These are phyloP conservation scores for Coniochaeta ligniaria DNA, from an alignment of 2,329 filamentous ascomycete species.

Conservation along the genomic window DNA sequence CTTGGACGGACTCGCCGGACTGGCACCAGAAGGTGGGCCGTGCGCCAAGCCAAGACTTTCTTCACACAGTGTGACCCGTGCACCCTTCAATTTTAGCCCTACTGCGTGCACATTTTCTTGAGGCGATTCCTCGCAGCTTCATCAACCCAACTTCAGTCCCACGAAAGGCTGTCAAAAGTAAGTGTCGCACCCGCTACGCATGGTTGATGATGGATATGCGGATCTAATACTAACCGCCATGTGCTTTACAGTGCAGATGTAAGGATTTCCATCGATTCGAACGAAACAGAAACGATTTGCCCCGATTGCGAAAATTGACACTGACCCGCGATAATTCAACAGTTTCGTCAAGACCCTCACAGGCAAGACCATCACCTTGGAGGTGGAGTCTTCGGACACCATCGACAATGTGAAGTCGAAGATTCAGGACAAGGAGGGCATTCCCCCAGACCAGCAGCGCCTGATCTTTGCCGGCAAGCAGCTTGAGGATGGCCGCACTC, in stretches of 20 bases:
- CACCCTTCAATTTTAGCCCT: slow-evolving; percentile 1
- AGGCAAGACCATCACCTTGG: slow-evolving; percentile 99
- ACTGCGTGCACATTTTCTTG: slow-evolving; percentile 1
- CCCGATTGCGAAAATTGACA: neutral
- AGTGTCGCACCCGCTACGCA: slow-evolving; percentile 25
- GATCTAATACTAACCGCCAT: slow-evolving; percentile 13
- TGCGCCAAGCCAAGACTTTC: neutral
- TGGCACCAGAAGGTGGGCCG: neutral
- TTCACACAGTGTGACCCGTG: neutral
- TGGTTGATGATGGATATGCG: neutral
- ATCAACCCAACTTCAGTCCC: slow-evolving; percentile 26
- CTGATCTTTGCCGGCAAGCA: slow-evolving; percentile 99
- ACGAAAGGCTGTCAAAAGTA: slow-evolving; percentile 52
- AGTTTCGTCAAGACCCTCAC: slow-evolving; percentile 99
- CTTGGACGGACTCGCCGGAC: no score
- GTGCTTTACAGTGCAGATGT: slow-evolving; percentile 74
- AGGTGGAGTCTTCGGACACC: slow-evolving; percentile 98
- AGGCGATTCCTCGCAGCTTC: slow-evolving; percentile 29
- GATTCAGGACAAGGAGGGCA: slow-evolving; percentile 99
- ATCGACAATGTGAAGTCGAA: slow-evolving; percentile 99
- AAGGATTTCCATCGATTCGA: slow-evolving; percentile 33
- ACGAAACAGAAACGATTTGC: slow-evolving; percentile 3
- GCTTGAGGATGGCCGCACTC: slow-evolving; percentile 94
- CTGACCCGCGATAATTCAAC: slow-evolving; percentile 17
- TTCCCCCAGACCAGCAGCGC: slow-evolving; percentile 96